Percentiles rank a stretch among this genome's conserved stretches.
Conservation (phyloP, 257 asterid species). For the Petunia axillaris region DNA sequence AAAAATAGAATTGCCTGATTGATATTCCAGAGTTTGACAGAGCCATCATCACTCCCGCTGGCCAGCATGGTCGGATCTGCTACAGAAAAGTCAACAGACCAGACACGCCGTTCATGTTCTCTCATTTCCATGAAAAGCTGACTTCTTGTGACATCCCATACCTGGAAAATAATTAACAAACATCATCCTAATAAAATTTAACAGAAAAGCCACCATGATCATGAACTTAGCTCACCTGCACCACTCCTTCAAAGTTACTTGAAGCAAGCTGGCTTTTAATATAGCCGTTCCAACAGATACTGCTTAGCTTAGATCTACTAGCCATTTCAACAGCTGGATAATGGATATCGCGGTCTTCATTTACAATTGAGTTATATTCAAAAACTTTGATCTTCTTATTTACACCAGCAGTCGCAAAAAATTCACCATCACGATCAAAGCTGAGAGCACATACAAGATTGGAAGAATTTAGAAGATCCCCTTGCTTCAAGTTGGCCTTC, state of each 20-base stretch:
- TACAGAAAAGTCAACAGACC: conserved; percentile 94
- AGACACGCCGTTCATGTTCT: conserved; percentile 92
- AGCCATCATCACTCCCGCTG: conserved; percentile 98
- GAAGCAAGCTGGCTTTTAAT: conserved; percentile 97
- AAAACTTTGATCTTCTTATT: conserved; percentile 94
- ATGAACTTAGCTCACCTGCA: conserved; percentile 59
- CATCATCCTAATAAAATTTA: conserved; percentile 4
- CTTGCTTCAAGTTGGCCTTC: conserved; percentile 93
- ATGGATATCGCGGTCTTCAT: conserved; percentile 82
- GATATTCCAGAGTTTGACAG: conserved; percentile 98
- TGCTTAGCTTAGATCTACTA: conserved; percentile 88
- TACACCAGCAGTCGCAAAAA: conserved; percentile 97
- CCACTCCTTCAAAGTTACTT: conserved; percentile 97
- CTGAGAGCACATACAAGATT: conserved; percentile 90
- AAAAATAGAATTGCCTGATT: conserved; percentile 98
- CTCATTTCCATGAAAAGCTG: conserved; percentile 91
- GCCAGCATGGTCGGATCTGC: conserved; percentile 98
- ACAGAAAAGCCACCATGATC: conserved; percentile 7
- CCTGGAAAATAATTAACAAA: conserved; percentile 46
- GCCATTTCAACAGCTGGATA: conserved; percentile 97
- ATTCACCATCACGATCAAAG: conserved; percentile 97
- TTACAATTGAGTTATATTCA: conserved; percentile 73
- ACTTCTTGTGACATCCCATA: conserved; percentile 94
- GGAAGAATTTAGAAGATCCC: conserved; percentile 90
- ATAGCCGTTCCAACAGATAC: conserved; percentile 96